These are phyloP conservation scores for Suillus weaverae DNA, from an alignment of 768 basidiomycete genomes.

Conservation along the genomic window DNA sequence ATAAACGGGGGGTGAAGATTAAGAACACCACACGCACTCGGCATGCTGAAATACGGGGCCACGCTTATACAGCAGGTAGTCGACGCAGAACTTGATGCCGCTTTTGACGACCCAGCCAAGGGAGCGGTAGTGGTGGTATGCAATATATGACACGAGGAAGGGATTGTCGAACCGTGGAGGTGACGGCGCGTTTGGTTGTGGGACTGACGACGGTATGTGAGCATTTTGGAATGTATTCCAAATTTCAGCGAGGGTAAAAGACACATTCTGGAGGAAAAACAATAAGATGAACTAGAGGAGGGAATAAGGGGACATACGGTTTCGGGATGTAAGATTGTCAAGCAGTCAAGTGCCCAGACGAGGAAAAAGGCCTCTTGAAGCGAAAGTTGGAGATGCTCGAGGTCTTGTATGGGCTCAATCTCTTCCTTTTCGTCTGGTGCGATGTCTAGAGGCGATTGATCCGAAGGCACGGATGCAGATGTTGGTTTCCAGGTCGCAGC, in stretches of 20 bases:
- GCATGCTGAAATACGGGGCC: constrained; percentile 96
- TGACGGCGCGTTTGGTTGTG: constrained; percentile 24
- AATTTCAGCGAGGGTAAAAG: constrained; percentile 56
- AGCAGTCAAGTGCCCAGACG: constrained; percentile 78
- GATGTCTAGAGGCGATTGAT: constrained; percentile 25
- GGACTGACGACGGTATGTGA: constrained; percentile 45
- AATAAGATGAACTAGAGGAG: neutral
- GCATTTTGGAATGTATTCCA: constrained; percentile 65
- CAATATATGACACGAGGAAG: constrained; percentile 85
- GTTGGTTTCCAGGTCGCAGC: constrained; percentile 77
- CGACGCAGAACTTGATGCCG: constrained; percentile 96
- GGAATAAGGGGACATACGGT: constrained; percentile 50
- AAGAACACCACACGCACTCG: constrained; percentile 59
- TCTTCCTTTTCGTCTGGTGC: constrained; percentile 40
- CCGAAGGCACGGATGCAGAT: constrained; percentile 22
- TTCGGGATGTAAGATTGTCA: constrained; percentile 64
- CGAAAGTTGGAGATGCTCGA: constrained; percentile 91
- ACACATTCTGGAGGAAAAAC: constrained; percentile 43
- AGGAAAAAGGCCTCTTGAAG: constrained; percentile 90
- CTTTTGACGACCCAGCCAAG: constrained; percentile 96
- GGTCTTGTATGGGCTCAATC: constrained; percentile 60
- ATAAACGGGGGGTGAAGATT: neutral
- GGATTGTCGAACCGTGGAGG: constrained; percentile 79
- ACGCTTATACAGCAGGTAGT: constrained; percentile 90
- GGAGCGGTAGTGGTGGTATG: constrained; percentile 93